These are phyloP conservation scores for Polyrhizophydium stewartii DNA, from an alignment of 371 early-diverging fungal species.

Conservation along the genomic window DNA sequence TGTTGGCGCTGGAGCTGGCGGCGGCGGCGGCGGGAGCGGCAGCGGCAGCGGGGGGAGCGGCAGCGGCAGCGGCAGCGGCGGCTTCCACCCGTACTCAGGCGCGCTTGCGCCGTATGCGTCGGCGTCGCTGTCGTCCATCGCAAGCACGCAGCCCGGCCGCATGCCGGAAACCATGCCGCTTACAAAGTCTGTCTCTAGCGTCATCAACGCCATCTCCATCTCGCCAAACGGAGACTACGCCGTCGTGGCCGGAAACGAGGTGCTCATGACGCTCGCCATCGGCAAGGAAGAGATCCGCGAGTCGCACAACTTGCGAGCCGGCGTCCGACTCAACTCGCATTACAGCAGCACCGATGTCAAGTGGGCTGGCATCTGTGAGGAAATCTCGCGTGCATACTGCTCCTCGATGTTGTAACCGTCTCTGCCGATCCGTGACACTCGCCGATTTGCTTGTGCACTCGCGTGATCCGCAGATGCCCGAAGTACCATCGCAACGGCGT, in stretches of 20 bases:
- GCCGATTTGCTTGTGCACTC: conserved; percentile 1
- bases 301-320: conserved; percentile 65
- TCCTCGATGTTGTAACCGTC: too few relatives aligned
- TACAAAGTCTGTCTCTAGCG: conserved; percentile 50
- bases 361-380: conserved; percentile 68
- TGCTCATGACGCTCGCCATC: conserved; percentile 65
- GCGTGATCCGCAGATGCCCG: conserved; percentile 21
- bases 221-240: conserved; percentile 62
- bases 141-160: too few relatives aligned
- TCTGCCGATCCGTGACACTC: too few relatives aligned
- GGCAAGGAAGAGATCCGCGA: conserved; percentile 55
- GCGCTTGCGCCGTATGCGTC: too few relatives aligned
- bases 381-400: background rate
- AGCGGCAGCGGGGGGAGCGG: too few relatives aligned
- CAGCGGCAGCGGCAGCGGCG: too few relatives aligned
- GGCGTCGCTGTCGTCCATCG: too few relatives aligned
- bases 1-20: too few relatives aligned
- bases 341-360: conserved; percentile 76
- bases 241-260: conserved; percentile 75
- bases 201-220: conserved; percentile 58
- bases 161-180: too few relatives aligned
- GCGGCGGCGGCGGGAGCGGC: too few relatives aligned
- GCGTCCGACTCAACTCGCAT: conserved; percentile 53
- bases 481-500: conserved; percentile 69
- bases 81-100: too few relatives aligned